These are phyloP conservation scores for Drosera capensis DNA, from an alignment of 148 eudicot genomes.

Conservation along the genomic window DNA sequence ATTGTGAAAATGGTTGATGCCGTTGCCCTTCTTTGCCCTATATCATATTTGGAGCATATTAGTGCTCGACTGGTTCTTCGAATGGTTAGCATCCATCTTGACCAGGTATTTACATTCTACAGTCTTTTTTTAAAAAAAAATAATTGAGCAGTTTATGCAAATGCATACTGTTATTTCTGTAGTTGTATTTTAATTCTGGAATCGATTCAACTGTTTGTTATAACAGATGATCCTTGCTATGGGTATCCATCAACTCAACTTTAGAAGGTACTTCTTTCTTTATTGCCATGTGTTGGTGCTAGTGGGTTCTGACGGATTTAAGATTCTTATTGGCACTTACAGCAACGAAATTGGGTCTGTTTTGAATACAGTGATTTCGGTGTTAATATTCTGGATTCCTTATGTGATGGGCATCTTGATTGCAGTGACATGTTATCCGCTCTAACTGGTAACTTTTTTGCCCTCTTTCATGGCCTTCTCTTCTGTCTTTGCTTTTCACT, in stretches of 20 bases:
- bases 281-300: slow-evolving; percentile 1
- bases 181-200: slow-evolving; percentile 1
- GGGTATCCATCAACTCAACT: slow-evolving; percentile 88
- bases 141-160: neutral
- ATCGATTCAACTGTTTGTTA: neutral
- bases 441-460: slow-evolving; percentile 48
- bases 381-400: slow-evolving; percentile 41
- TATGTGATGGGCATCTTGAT: slow-evolving; percentile 64
- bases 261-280: slow-evolving; percentile 42
- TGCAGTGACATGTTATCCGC: slow-evolving; percentile 56
- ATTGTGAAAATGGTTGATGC: slow-evolving; percentile 69
- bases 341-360: too few relatives aligned
- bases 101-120: slow-evolving; percentile 31
- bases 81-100: slow-evolving; percentile 65
- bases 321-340: too few relatives aligned
- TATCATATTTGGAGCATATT: slow-evolving; percentile 77
- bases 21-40: slow-evolving; percentile 88
- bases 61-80: slow-evolving; percentile 57
- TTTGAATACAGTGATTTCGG: slow-evolving; percentile 43
- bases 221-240: slow-evolving; percentile 61
- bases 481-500: neutral
- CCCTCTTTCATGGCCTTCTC: neutral
- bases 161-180: slow-evolving; percentile 1
- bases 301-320: too few relatives aligned
- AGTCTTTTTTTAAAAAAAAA: neutral